Evolutionary conservation across 495 filamentous ascomycete genomes (phyloP), one percentile per base, ranked within the genome.

Genomic region (Talaromyces adpressus): DNA sequence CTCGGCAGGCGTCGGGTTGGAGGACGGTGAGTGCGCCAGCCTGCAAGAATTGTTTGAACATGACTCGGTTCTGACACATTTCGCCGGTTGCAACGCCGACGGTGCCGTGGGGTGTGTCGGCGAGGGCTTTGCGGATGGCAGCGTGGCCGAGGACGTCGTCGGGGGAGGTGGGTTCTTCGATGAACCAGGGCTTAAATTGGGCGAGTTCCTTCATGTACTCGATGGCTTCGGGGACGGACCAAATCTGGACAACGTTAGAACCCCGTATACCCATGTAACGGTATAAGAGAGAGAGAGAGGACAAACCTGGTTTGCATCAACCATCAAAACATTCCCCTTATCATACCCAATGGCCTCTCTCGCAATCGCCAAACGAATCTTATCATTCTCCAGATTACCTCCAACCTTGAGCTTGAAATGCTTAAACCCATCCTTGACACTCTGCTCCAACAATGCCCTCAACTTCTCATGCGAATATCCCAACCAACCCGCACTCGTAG

Each of bases 321-420:
- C 88, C 92, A 97, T 97, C 53, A 97, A 77, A 53, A 96, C 84
- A 74, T 95, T 94, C 2, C 92, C 92, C 66, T 79, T 77, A 67
- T 95, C 91, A 73, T 91, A 95, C 0, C 92, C 92, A 72, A 97
- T 90, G 22, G 93, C 85, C 11, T 90, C 85, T 22, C 92, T 75
- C 7, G 91, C 92, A 75, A 96, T 93, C 1, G 66, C 69, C 65
- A 96, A 76, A 1, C 92, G 79, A 36, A 78, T 73, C 65, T 81
- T 77, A 71, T 97, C 92, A 64, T 88, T 82, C 71, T 85, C 89
- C 18, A 96, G 64, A 59, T 80, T 83, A 0, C 80, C 82, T 16
- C 92, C 92, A 41, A 97, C 91, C 76, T 97, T 97, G 66, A 96
- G 71, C 82, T 97, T 97, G 80, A 97, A 97, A 75, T 97, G 88